Base-by-base conservation (phyloP, 805 yeast genomes). In the Candida hispaniensis region DNA sequence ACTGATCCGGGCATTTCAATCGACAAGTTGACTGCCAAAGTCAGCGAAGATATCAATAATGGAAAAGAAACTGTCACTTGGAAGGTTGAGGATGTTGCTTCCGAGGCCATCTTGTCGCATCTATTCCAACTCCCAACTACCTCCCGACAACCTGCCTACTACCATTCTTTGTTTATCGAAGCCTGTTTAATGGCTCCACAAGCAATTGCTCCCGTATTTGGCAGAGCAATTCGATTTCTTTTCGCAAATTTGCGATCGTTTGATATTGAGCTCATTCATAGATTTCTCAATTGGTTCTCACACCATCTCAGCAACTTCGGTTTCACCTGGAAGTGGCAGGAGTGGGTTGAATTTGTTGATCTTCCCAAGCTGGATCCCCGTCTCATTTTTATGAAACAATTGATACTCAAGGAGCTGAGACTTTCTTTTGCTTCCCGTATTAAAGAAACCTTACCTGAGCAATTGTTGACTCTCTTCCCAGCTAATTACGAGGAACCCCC, bases 301-400 rank as follows among this genome's bases (percentile, higher is more conserved):
- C 76, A 81, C 39, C 98, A 91, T 58, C 71, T 91, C 54, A 79
- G 93, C 49, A 91, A 88, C 53, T 91, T 88, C 56, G 85, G 79
- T 39, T 91, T 82, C 59, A 81, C 86, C 21, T 91, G 99, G 99
- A 83, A 85, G 52, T 91, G 98, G 98, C 73, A 71, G 44, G 97
- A 86, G 55, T 91, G 98, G 98, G 71, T 67, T 16, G 55, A 47
- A 7, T 66, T 62, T 29, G 29, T 30, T 11, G 56, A 61, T 6
- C 54, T 60, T 19, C 59, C 65, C 17, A 48, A 50, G 10, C 73
- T 70, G 48, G 86, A 81, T 51, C 94, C 96, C 8, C 73, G 72
- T 45, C 66, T 71, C 43, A 70, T 68, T 28, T 78, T 88, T 45
- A 73, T 88, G 41, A 72, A 67, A 46, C 85, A 85, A 56, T 64